phyloP scores from a whole-genome alignment of 2,329 filamentous ascomycete species.

The Monilinia vaccinii-corymbosi region DNA sequence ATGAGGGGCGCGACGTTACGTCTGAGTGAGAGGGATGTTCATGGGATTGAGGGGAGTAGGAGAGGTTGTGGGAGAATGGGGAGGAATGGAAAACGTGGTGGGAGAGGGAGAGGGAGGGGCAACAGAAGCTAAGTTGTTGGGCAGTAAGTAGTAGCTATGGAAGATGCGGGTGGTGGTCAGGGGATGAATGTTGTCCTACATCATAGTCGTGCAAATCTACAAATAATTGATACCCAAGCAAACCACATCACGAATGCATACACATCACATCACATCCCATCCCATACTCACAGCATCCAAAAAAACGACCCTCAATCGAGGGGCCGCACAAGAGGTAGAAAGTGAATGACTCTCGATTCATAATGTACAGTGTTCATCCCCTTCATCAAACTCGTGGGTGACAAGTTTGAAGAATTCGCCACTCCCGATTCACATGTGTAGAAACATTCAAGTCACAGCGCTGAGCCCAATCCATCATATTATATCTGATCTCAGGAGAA shows the following conservation, averaged over 20 bases:
- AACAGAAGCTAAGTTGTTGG: background rate
- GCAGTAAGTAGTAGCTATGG: background rate
- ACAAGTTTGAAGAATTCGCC: background rate
- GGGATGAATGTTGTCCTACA: background rate
- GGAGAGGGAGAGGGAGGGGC: background rate
- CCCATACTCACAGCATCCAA: too few relatives aligned
- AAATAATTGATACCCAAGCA: slow-evolving; percentile 4
- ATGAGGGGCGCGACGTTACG: slow-evolving; percentile 67
- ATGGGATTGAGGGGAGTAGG: slow-evolving; percentile 52
- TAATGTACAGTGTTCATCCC: background rate
- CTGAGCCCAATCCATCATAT: background rate
- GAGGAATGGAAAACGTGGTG: slow-evolving; percentile 22
- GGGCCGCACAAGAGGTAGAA: background rate
- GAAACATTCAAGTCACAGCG: background rate
- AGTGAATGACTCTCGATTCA: background rate
- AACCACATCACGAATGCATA: background rate
- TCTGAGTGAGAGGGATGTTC: slow-evolving; percentile 69
- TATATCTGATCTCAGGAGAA: background rate
- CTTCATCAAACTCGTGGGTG: background rate
- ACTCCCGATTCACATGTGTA: background rate
- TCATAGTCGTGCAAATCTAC: background rate
- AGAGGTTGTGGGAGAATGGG: slow-evolving; percentile 30
- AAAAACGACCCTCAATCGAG: background rate
- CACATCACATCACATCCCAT: background rate
- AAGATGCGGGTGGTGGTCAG: background rate